Evolutionary conservation across 371 early-diverging fungal genomes (phyloP).

Genomic region (Haplosporangium sp.): DNA sequence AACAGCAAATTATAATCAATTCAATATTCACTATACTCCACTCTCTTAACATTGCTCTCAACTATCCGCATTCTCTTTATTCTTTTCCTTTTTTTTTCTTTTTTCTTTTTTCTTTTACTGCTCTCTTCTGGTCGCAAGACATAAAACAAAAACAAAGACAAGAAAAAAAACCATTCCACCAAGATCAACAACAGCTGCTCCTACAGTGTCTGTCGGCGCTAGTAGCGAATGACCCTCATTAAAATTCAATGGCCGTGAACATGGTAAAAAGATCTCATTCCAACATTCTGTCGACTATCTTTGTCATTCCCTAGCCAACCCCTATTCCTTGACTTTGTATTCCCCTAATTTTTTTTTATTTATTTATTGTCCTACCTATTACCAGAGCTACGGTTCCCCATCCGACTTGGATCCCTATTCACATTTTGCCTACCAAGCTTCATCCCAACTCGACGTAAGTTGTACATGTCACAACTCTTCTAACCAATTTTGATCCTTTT

Average conservation of each 20-base stretch:
- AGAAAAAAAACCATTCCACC: background rate
- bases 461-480: background rate
- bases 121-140: background rate
- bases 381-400: conserved; percentile 43
- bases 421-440: conserved; percentile 40
- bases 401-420: conserved; percentile 46
- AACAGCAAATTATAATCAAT: no score
- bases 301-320: no score
- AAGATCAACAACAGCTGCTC: background rate
- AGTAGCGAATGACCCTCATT: conserved; percentile 28
- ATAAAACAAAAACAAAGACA: background rate
- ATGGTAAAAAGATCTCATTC: conserved; percentile 14
- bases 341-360: background rate
- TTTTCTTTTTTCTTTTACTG: background rate
- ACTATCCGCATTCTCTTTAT: background rate
- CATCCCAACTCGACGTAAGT: conserved; percentile 45
- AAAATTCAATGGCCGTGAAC: conserved; percentile 26
- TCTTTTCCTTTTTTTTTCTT: background rate
- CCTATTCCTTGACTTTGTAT: background rate
- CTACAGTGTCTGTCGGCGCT: conserved; percentile 10
- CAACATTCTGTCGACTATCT: background rate
- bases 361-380: background rate
- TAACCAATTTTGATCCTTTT: background rate
- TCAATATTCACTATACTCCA: no score
- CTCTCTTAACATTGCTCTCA: no score